Evolutionary conservation across 2,329 filamentous ascomycete species (phyloP).

Genomic region (Plenodomus biglobosus): DNA sequence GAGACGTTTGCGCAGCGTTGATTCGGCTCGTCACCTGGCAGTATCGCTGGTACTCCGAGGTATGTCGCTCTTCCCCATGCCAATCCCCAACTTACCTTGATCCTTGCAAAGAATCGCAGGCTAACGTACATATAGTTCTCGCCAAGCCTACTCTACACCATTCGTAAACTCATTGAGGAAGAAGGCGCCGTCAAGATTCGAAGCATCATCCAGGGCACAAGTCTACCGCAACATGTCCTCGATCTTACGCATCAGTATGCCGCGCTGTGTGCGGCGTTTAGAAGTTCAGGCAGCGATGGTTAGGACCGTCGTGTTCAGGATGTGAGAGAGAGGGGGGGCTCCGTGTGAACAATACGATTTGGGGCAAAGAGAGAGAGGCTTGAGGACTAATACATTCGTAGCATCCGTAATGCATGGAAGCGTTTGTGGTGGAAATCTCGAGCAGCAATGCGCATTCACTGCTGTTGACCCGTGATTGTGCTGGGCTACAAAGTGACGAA

Average conservation of each 20-base stretch:
- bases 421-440: constrained; percentile 12
- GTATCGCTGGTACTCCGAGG: constrained; percentile 98
- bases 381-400: background rate
- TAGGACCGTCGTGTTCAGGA: constrained; percentile 43
- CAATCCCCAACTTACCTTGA: too few species aligned
- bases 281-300: constrained; percentile 88
- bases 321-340: background rate
- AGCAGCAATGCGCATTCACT: background rate
- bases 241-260: constrained; percentile 97
- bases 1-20: constrained; percentile 79
- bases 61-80: constrained; percentile 33
- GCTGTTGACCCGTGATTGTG: background rate
- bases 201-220: constrained; percentile 95
- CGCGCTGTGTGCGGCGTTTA: constrained; percentile 88
- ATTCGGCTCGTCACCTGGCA: constrained; percentile 96
- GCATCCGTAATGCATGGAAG: constrained; percentile 16
- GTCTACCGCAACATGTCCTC: constrained; percentile 85
- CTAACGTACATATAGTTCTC: constrained; percentile 65
- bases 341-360: too few species aligned
- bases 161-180: constrained; percentile 92
- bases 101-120: too few species aligned
- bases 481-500: too few species aligned
- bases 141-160: constrained; percentile 81
- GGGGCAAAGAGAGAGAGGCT: too few species aligned
- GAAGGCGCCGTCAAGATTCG: constrained; percentile 96